These are phyloP conservation scores for Saksenaea vasiformis DNA, from an alignment of 371 early-diverging fungal species.

Conservation along the genomic window DNA sequence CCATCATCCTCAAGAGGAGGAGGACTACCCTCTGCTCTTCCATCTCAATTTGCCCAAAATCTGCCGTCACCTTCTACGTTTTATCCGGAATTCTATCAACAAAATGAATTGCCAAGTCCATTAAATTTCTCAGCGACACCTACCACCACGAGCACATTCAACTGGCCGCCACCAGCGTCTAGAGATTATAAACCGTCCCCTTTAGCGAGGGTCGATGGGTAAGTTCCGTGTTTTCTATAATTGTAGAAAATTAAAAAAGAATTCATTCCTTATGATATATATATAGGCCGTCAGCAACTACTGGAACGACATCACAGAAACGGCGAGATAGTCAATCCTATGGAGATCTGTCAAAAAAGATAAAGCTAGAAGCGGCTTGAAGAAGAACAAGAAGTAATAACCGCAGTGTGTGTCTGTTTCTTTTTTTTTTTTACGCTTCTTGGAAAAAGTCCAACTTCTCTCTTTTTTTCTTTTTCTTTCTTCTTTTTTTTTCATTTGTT, in stretches of 20 bases:
- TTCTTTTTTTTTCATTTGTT: slow-evolving; percentile 3
- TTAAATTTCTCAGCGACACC: slow-evolving; percentile 66
- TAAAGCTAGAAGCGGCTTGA: slow-evolving; percentile 11
- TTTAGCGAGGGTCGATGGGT: slow-evolving; percentile 11
- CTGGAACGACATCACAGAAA: slow-evolving; percentile 9
- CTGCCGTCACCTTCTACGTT: slow-evolving; percentile 77
- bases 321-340: slow-evolving; percentile 10
- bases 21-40: slow-evolving; percentile 43
- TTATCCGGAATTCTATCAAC: slow-evolving; percentile 75
- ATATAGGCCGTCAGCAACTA: background rate
- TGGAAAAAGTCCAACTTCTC: background rate
- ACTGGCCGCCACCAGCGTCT: slow-evolving; percentile 55
- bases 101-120: slow-evolving; percentile 64
- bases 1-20: slow-evolving; percentile 13
- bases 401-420: too few species aligned
- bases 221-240: background rate
- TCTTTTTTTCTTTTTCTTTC: background rate
- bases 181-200: slow-evolving; percentile 29
- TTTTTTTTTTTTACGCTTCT: too few species aligned
- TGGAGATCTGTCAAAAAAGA: slow-evolving; percentile 7
- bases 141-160: slow-evolving; percentile 53
- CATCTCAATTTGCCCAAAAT: slow-evolving; percentile 73
- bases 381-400: too few species aligned
- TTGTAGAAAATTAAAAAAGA: background rate
- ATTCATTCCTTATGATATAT: background rate